Conservation (phyloP, 2,329 filamentous ascomycete species). For the Fusarium mexicanum region DNA sequence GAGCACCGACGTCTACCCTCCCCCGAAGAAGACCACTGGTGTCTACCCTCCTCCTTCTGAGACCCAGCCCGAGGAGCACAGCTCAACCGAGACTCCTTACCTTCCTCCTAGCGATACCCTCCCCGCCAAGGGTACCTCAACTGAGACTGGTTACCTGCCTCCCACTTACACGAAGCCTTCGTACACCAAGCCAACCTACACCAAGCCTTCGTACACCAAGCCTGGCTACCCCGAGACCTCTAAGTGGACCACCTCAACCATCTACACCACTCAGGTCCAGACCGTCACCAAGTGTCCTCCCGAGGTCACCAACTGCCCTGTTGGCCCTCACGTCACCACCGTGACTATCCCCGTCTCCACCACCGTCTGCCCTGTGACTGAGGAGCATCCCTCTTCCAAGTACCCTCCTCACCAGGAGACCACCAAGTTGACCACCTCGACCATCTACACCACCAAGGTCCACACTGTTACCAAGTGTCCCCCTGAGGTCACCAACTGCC, state of each 20-base stretch:
- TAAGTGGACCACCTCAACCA: slow-evolving; percentile 21
- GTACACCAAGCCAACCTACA: slow-evolving; percentile 1
- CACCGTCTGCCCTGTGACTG: not conserved
- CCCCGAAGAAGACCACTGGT: not conserved
- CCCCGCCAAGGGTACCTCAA: not conserved
- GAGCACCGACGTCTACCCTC: not conserved
- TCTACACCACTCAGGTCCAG: slow-evolving; percentile 28
- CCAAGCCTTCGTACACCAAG: slow-evolving; percentile 14
- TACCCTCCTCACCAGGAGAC: slow-evolving; percentile 15
- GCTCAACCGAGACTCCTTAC: not conserved
- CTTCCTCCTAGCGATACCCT: not conserved
- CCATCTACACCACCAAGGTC: slow-evolving; percentile 29
- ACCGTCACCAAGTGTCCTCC: slow-evolving; percentile 27
- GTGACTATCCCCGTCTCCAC: not conserved
- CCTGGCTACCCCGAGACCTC: slow-evolving; percentile 21
- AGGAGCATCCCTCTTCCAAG: not conserved
- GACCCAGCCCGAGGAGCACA: not conserved
- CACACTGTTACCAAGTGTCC: slow-evolving; percentile 27
- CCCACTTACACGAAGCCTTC: slow-evolving; percentile 10
- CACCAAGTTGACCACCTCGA: slow-evolving; percentile 20
- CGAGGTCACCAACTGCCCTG: slow-evolving; percentile 10
- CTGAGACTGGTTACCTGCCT: not conserved
- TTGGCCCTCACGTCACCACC: not conserved
- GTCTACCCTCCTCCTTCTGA: not conserved
- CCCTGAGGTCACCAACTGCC: slow-evolving; percentile 14